These are phyloP conservation scores for Alternaria longipes DNA, from an alignment of 2,329 filamentous ascomycete genomes.

Conservation along the genomic window DNA sequence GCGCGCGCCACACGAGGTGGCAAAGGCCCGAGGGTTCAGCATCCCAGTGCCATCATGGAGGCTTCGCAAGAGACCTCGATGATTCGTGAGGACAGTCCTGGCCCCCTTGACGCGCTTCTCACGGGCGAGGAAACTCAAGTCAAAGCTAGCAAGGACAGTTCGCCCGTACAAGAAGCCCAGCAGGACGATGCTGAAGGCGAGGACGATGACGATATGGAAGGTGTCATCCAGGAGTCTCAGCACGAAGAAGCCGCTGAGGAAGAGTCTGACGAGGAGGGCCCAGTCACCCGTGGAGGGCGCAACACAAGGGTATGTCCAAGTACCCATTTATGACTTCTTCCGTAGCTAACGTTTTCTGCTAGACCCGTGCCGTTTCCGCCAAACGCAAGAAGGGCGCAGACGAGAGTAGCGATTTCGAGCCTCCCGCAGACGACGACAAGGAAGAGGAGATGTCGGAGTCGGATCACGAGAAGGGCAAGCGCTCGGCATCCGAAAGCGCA, in stretches of 20 bases:
- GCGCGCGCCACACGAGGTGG: conserved; percentile 54
- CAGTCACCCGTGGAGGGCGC: conserved; percentile 59
- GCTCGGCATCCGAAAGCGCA: conserved; percentile 50
- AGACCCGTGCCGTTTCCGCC: conserved; percentile 43
- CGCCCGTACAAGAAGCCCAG: conserved; percentile 45
- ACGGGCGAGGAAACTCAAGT: conserved; percentile 49
- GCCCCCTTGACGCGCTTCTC: conserved; percentile 46
- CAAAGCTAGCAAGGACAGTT: conserved; percentile 43
- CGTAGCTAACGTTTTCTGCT: conserved; percentile 20
- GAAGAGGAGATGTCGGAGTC: conserved; percentile 64
- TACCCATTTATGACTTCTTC: conserved; percentile 9
- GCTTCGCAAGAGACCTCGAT: conserved; percentile 61
- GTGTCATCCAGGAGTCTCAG: conserved; percentile 56
- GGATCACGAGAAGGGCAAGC: conserved; percentile 56
- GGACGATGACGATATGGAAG: conserved; percentile 43
- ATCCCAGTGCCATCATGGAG: conserved; percentile 61
- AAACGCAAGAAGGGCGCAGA: conserved; percentile 56
- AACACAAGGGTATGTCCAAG: conserved; percentile 36
- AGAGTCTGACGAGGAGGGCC: conserved; percentile 64
- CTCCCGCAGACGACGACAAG: conserved; percentile 64
- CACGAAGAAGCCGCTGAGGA: conserved; percentile 47
- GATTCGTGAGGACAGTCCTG: conserved; percentile 43
- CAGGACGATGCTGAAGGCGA: conserved; percentile 40
- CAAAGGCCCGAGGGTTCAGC: conserved; percentile 59
- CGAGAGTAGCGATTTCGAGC: conserved; percentile 71